Base-by-base conservation (phyloP, 164 flowering plant species). In the Magnolia changhungtana region DNA sequence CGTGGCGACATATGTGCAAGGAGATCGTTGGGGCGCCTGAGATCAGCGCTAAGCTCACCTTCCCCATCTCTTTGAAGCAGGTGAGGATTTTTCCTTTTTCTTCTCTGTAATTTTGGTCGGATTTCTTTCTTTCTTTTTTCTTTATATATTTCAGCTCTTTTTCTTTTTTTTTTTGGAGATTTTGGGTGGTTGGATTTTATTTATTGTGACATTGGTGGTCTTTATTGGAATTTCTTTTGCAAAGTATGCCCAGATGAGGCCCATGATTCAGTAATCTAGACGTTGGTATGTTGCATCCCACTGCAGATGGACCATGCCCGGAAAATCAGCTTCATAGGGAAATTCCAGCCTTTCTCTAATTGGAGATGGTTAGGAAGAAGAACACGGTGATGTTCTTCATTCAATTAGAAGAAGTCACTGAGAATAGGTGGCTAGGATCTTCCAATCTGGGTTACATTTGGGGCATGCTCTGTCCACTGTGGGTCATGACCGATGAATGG, bases 1-100 rank as follows among this genome's bases (percentile, higher is more conserved):
- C 97, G 1, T 92, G 97, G 97, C 88, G 97, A 74, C 83, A 78
- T n/a, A 83, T 91, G 76, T 85, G 88, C 0, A 88, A 83, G 69
- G 94, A 92, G 80, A 84, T 88, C 72, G 94, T 90, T 10, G 82
- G 82, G 51, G 82, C 82, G 65, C 97, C 94, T 10, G 97, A 92
- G 83, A 81, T 82, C 68, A 87, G 88, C 76, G 93, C 93, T 63
- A 85, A 82, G 84, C 82, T 92, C 20, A 92, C 97, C 21, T 92
- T 92, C 75, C 97, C 97, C 8, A 76, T 90, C 49, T 92, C 97
- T 45, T 77, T 92, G 81, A 92, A 92, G 86, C 97, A 92, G 93
- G 94, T 90, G 58, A 19, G 13, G 64, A 27, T 23, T 16, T 16
- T 51, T 55, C 8, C 37, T 23, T 52, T 14, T 16, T 21, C 21